Conservation (phyloP, 306 rosid genomes). For the Gillenia trifoliata region DNA sequence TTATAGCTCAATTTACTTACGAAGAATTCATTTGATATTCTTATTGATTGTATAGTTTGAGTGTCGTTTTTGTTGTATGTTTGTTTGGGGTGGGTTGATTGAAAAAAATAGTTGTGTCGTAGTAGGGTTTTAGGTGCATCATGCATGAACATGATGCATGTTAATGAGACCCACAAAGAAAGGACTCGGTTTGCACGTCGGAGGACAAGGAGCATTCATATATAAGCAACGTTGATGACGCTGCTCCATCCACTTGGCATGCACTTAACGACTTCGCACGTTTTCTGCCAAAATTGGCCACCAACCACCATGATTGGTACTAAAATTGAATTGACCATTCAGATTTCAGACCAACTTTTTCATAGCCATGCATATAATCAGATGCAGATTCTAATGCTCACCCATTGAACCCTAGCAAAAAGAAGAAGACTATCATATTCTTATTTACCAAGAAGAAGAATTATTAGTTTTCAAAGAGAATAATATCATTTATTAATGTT, state of each 20-base stretch:
- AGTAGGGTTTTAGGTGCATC: no score
- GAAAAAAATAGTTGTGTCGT: neutral
- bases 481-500: neutral
- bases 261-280: conserved; percentile 11
- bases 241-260: conserved; percentile 15
- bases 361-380: neutral
- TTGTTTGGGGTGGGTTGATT: neutral
- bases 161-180: neutral
- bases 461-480: neutral
- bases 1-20: neutral
- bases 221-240: conserved; percentile 17
- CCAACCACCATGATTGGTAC: conserved; percentile 9
- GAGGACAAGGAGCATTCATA: conserved; percentile 2
- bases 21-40: no score
- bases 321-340: neutral
- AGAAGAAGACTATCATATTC: neutral
- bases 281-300: neutral
- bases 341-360: neutral
- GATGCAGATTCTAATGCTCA: neutral
- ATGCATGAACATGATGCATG: neutral
- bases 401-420: neutral
- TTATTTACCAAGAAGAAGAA: neutral
- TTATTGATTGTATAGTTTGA: neutral
- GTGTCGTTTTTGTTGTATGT: neutral
- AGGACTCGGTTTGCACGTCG: conserved; percentile 18